Evolutionary conservation across 345 rosid genomes (phyloP), one percentile per base, ranked within the genome.

Genomic region (Salix viminalis): DNA sequence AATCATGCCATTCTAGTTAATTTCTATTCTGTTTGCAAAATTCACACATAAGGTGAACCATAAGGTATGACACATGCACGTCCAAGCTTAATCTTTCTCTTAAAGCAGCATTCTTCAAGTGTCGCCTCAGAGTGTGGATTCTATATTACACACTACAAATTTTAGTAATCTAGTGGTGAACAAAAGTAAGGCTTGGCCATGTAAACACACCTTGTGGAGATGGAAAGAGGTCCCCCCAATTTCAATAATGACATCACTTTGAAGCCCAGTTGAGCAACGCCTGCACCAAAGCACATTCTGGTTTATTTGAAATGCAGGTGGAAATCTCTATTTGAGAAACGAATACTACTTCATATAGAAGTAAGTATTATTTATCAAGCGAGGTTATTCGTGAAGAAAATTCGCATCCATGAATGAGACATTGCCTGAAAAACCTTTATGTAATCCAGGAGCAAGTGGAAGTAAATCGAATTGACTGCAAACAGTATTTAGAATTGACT

Each of bases 191-290:
- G 26, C 41, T 58, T 39, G 67, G 67, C 50, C 32, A 24, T 69
- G 68, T 23, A 46, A 28, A 64, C 77, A 50, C 65, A 92, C 97
- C 97, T 91, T 95, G 76, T 95, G 99, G 26, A 95, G 90, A 84
- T 89, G 92, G 82, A 95, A 95, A 65, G 87, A 87, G 73, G 81
- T 85, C 16, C 91, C 93, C 37, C 85, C 90, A 15, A 93, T 90
- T 83, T 95, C 93, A 78, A 95, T 81, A 41, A 83, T 71, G 69
- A 90, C 84, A 80, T 95, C 99, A 5, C 97, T 89, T 48, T 91
- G 88, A 72, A 95, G 92, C 75, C 97, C 98, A 2, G 92, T 85
- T 52, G 91, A 86, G 76, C 93, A 91, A 48, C 77, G 48, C 97
- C 99, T 95, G 84, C 56, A 77, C 9, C 62, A 37, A 60, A 28